These are phyloP conservation scores for Angophora floribunda DNA, from an alignment of 345 rosid species.

Conservation along the genomic window DNA sequence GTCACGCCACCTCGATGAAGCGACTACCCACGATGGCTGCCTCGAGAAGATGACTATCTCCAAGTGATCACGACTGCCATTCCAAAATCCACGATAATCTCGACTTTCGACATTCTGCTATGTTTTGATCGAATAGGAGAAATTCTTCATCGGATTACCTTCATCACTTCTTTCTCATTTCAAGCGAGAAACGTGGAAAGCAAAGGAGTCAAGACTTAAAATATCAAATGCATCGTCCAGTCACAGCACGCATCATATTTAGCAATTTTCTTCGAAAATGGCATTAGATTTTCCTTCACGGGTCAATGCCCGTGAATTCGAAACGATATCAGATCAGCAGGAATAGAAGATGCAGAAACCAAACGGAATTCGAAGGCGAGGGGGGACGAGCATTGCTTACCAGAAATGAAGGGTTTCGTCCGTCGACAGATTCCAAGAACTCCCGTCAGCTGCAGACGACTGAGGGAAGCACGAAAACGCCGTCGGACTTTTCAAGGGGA, in stretches of 20 bases:
- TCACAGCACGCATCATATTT: no score
- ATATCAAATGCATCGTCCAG: no score
- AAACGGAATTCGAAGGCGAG: not conserved
- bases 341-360: not conserved
- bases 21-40: not conserved
- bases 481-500: not conserved
- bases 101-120: not conserved
- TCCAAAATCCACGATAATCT: not conserved
- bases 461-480: not conserved
- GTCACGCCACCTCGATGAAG: not conserved
- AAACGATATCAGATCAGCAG: not conserved
- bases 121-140: not conserved
- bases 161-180: not conserved
- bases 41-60: not conserved
- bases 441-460: not conserved
- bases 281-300: no score
- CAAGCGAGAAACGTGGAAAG: not conserved
- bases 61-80: not conserved
- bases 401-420: not conserved
- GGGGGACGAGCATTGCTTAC: not conserved
- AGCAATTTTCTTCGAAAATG: no score
- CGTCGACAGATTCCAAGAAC: not conserved
- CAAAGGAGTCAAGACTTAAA: not conserved
- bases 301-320: no score
- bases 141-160: not conserved